Evolutionary conservation across 176 grass and related monocot genomes (phyloP), one percentile per base, ranked within the genome.

Genomic region (Raddia distichophylla): DNA sequence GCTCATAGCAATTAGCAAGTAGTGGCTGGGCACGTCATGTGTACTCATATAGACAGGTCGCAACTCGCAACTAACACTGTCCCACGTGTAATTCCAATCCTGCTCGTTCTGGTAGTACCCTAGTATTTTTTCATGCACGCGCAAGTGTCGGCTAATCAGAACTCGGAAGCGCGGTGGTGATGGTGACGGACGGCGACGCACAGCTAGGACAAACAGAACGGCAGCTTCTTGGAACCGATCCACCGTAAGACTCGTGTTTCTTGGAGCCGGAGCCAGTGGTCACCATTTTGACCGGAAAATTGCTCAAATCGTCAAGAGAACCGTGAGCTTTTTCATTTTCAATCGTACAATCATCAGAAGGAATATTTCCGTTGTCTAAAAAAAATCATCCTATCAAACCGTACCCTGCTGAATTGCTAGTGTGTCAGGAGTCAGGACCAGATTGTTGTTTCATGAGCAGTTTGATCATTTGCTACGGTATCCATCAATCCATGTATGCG

Each of bases 271-370:
- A 6, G 20, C 3, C 17, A 10, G 50, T 9, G 7, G 59, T 40
- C 52, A 4, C 6, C 80, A 65, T 78, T 43, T 63, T 71, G 75
- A 64, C 73, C 10, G 48, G 16, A 72, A 35, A 55, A 77, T 40
- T 64, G 3, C 12, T 32, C 2, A 42, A 8, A 48, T 8, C 18
- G 3, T 15, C 66, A 16, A 14, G n/a, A 48, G 1, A 48, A 48
- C 46, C 37, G 37, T 5, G 37, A 40, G 37, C 4, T 40, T 40
- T 0, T 40, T 48, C 46, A 1, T 9, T 56, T 7, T 27, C 27
- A 27, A 27, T 27, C 27, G 27, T 27, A 27, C 27, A 27, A 27
- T 27, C 27, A 27, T 27, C 27, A 27, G 1, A 27, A 27, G 27
- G 27, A 27, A 27, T 27, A 27, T 27, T 27, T 27, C 27, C 27